Evolutionary conservation across 2,329 filamentous ascomycete genomes (phyloP).

Genomic region (Nothophaeocryptopus gaeumannii): DNA sequence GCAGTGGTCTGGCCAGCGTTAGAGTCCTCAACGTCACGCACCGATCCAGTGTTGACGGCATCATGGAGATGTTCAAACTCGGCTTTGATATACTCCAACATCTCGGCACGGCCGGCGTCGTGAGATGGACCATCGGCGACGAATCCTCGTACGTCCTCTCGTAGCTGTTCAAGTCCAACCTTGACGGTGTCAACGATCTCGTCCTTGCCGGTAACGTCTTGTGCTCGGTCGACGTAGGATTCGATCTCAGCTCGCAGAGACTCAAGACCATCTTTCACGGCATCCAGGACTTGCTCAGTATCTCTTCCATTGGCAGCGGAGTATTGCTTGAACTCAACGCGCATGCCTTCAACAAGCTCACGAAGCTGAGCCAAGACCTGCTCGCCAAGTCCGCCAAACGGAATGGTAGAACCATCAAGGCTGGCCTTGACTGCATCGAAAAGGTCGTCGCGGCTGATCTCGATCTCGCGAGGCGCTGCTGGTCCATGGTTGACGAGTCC

Average conservation of each 20-base stretch:
- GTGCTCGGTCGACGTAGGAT: conserved; percentile 70
- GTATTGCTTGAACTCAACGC: conserved; percentile 70
- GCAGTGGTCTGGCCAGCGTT: conserved; percentile 28
- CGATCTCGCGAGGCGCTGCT: conserved; percentile 41
- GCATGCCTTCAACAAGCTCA: conserved; percentile 59
- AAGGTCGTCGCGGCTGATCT: conserved; percentile 52
- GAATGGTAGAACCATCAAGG: conserved; percentile 52
- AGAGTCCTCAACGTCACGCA: conserved; percentile 25
- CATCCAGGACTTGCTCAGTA: conserved; percentile 83
- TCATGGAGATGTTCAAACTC: conserved; percentile 62
- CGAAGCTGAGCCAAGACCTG: conserved; percentile 60
- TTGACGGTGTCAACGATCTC: conserved; percentile 71
- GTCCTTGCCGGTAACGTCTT: conserved; percentile 68
- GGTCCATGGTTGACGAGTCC: conserved; percentile 52
- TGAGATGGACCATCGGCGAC: conserved; percentile 43
- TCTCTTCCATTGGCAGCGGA: conserved; percentile 74
- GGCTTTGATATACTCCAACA: conserved; percentile 51
- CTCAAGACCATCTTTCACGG: conserved; percentile 83
- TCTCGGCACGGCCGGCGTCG: conserved; percentile 45
- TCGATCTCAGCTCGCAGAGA: conserved; percentile 78
- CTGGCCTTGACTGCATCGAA: conserved; percentile 59
- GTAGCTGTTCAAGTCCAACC: conserved; percentile 62
- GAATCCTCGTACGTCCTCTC: conserved; percentile 58
- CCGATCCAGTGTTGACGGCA: conserved; percentile 44
- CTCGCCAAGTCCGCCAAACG: conserved; percentile 55